Percentiles rank a stretch among this genome's conserved stretches.
phyloP scores from a whole-genome alignment of 1,284 basidiomycete species.

The Violaceomyces palustris region DNA sequence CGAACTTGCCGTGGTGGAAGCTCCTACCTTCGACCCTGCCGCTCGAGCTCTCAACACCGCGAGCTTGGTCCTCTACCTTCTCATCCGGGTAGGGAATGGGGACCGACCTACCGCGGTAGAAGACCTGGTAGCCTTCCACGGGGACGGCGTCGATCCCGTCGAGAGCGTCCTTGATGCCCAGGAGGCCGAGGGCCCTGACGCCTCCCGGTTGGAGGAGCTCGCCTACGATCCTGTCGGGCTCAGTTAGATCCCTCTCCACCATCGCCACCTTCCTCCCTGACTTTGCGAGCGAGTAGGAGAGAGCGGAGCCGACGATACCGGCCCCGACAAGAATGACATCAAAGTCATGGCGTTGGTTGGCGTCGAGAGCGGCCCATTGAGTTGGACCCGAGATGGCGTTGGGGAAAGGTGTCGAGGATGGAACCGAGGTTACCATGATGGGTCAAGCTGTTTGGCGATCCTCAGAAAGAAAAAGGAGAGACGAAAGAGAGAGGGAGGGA shows the following conservation, averaged over 20 bases:
- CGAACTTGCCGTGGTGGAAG: constrained; percentile 93
- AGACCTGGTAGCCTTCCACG: constrained; percentile 81
- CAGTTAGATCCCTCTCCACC: constrained; percentile 66
- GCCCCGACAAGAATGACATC: constrained; percentile 50
- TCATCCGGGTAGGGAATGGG: constrained; percentile 79
- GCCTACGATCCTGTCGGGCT: constrained; percentile 94
- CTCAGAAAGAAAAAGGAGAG: too few species aligned
- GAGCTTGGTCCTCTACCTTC: constrained; percentile 22
- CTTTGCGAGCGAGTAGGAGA: constrained; percentile 45
- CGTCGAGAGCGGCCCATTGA: too few species aligned
- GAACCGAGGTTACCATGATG: too few species aligned
- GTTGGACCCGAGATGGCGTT: too few species aligned
- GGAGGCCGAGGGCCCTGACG: constrained; percentile 67
- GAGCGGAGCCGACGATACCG: constrained; percentile 47
- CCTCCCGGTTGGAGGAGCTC: constrained; percentile 95
- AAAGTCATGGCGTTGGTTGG: too few species aligned
- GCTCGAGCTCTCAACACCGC: constrained; percentile 22
- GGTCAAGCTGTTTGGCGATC: too few species aligned
- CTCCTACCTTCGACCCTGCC: constrained; percentile 62
- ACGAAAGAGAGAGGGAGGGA: too few species aligned
- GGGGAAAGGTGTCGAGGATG: too few species aligned
- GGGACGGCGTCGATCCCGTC: constrained; percentile 83
- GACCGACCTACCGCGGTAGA: constrained; percentile 62
- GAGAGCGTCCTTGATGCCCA: constrained; percentile 69
- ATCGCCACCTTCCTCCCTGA: constrained; percentile 57